Evolutionary conservation across 805 yeast species (phyloP).

Genomic region (Kodamaea kaohsiungensis): DNA sequence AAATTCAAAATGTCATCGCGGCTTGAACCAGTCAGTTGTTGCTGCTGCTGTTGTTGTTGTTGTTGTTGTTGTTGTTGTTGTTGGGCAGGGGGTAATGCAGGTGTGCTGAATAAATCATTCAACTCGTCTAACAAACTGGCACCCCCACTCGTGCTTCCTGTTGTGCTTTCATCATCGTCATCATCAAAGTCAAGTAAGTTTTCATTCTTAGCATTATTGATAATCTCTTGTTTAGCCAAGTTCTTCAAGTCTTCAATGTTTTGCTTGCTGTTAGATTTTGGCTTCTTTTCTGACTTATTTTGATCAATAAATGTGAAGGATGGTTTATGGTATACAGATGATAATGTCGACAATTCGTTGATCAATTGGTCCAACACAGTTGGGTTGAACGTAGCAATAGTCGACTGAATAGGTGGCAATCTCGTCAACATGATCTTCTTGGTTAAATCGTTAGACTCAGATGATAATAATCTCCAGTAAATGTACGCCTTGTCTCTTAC

Average conservation of each 20-base stretch:
- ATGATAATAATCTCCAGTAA: constrained; percentile 75
- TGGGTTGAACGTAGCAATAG: constrained; percentile 72
- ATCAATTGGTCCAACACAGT: constrained; percentile 66
- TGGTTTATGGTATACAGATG: constrained; percentile 90
- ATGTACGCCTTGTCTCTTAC: constrained; percentile 78
- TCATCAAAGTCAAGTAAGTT: constrained; percentile 85
- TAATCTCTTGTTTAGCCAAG: constrained; percentile 75
- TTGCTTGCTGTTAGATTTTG: constrained; percentile 26
- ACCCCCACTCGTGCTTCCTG: constrained; percentile 13
- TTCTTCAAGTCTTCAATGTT: constrained; percentile 72
- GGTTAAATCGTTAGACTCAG: constrained; percentile 41
- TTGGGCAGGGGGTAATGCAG: constrained; percentile 21
- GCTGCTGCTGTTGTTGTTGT: no score
- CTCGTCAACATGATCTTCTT: constrained; percentile 57
- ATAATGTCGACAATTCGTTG: constrained; percentile 76
- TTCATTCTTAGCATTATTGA: constrained; percentile 65
- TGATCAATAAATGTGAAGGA: constrained; percentile 58
- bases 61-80: constrained; percentile 7
- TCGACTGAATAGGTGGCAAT: constrained; percentile 70
- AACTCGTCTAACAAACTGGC: constrained; percentile 64
- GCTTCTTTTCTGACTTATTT: constrained; percentile 14
- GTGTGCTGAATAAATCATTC: constrained; percentile 63
- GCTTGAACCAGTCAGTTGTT: constrained; percentile 12
- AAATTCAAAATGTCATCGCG: constrained; percentile 50
- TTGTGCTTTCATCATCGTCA: constrained; percentile 36